Base-by-base conservation (phyloP, 208 protist species). In the Crithidia bombi region DNA sequence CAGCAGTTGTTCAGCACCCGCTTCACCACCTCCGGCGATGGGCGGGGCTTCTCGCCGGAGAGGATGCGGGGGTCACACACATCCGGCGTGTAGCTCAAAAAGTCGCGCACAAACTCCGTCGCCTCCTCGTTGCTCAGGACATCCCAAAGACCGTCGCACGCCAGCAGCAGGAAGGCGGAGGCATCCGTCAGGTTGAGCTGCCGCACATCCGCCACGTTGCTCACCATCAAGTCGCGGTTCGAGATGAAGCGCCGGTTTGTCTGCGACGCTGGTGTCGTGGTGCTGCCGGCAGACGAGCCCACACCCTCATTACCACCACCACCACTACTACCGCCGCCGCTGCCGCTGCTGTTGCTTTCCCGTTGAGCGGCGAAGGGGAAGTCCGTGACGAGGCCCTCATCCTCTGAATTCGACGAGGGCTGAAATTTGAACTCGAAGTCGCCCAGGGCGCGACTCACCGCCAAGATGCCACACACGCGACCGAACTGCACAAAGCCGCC, bases 391-490 rank as follows among this genome's bases (percentile, higher is more conserved):
- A 69, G 52, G n/a, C 32, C 44, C 49, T 69, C 77, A 17, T 67
- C 69, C 50, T 79, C 83, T 39, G 66, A 64, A 33, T 43, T 56
- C 55, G 47, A 56, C 77, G 54, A 65, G 39, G 43, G 67, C 61
- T 74, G 85, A 43, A 83, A 81, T 73, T 98, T 98, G 65, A 97
- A 98, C 63, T 90, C 82, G 44, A 92, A 96, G 78, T 98, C 95
- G 10, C 95, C 95, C 43, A 98, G 75, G 2, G 93, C 92, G 44
- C 95, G 84, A 36, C 85, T 93, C 36, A 98, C 90, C 11, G 93
- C 95, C 4, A 98, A 74, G 26, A 90, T 81, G 21, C 95, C 95
- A 70, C 92, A 94, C 4, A 98, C 93, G n/a, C 95, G 86, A 26
- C 92, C 92, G 81, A 95, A 91, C 75, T 96, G 84, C 2, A 98